Percentiles rank a stretch among this genome's conserved stretches.
These are phyloP conservation scores for Capillidium rhysosporum DNA, from an alignment of 371 early-diverging fungal genomes.

Conservation along the genomic window DNA sequence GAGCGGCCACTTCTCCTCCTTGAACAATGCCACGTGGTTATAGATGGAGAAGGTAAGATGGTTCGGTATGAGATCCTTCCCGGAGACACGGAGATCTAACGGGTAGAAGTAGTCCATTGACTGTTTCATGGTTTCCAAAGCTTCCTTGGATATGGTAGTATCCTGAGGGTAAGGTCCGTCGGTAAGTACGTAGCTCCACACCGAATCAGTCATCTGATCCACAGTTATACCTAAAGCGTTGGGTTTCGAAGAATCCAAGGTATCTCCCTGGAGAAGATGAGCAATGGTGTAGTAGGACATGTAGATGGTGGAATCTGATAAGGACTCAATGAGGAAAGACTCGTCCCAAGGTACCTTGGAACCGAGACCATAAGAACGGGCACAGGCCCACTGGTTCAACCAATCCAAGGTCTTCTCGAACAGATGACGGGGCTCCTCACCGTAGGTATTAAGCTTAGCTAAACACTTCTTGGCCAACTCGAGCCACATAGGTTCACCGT, in stretches of 20 bases:
- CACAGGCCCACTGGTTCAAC: conserved; percentile 99
- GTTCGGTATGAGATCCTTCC: conserved; percentile 98
- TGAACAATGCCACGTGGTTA: conserved; percentile 97
- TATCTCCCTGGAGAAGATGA: conserved; percentile 79
- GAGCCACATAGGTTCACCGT: conserved; percentile 91
- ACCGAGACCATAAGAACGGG: conserved; percentile 95
- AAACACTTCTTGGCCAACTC: conserved; percentile 59
- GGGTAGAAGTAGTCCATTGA: conserved; percentile 98
- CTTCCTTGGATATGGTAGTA: conserved; percentile 31
- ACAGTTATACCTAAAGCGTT: conserved; percentile 68
- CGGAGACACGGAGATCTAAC: conserved; percentile 93
- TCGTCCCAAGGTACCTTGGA: conserved; percentile 95
- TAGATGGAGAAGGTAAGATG: conserved; percentile 98
- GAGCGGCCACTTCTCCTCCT: conserved; percentile 82
- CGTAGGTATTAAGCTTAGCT: conserved; percentile 62
- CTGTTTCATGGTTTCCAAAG: conserved; percentile 49
- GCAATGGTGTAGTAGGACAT: conserved; percentile 99
- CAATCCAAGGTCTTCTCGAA: conserved; percentile 85
- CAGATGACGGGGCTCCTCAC: conserved; percentile 71
- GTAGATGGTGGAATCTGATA: conserved; percentile 99
- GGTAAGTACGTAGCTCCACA: conserved; percentile 90
- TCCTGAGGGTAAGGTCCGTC: conserved; percentile 46
- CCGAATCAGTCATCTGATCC: conserved; percentile 79
- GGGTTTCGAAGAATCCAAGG: conserved; percentile 62
- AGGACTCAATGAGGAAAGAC: conserved; percentile 93